Evolutionary conservation across 345 rosid genomes (phyloP), one percentile per base, ranked within the genome.

Genomic region (Hypericum androsaemum): DNA sequence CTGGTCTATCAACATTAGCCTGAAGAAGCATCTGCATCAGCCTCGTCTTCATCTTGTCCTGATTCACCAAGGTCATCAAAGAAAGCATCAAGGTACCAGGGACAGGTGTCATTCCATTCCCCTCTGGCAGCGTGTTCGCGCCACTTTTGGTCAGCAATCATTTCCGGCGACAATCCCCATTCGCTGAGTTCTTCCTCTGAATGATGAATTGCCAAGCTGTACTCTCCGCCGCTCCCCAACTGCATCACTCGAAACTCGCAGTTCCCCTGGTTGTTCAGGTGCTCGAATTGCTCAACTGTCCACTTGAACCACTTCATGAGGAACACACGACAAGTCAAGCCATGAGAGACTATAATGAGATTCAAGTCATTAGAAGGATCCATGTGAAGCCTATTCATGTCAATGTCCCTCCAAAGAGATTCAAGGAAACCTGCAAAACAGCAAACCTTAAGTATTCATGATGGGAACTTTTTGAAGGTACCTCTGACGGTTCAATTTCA

Each of bases 301-400:
- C 99, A 88, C 71, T 88, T 86, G 70, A 88, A 88, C 99, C 99
- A 94, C 68, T 88, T 94, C 99, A 86, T 86, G 47, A 94, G 84
- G 80, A 94, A 88, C 12, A 94, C 95, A 0, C 95, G 85, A 0
- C 77, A 64, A 2, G 99, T 73, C 59, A 88, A 69, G 8, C 97
- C 97, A 17, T 88, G 97, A 5, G 94, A 69, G 53, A 88, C 73
- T 2, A 94, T 88, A 56, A 86, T 78, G 53, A 88, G 88, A 71
- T 88, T 88, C 15, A 94, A 71, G 56, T 94, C 99, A 5, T 75
- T 59, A 8, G 81, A 54, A 38, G 88, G 75, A 50, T 75, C 74
- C 12, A 53, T 68, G 10, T 77, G 78, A 5, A 86, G 74, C 72
- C 99, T 80, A 64, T 88, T 80, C 81, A 80, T 56, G 55, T 86